Evolutionary conservation across 176 grass and related monocot genomes (phyloP), one percentile per base, ranked within the genome.

Genomic region (Oryza glaberrima): DNA sequence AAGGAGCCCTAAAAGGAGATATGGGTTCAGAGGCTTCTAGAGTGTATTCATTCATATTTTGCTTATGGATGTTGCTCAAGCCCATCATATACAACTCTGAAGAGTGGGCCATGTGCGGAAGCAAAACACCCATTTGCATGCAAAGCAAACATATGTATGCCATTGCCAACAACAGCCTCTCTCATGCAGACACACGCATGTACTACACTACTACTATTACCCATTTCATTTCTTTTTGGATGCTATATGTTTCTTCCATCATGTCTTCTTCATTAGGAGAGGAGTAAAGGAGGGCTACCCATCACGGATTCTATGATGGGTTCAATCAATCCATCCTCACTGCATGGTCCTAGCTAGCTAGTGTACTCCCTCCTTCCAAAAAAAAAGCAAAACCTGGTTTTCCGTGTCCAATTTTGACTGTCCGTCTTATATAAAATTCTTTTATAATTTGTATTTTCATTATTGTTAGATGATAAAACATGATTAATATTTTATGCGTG

Each of bases 281-380:
- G 25, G 56, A 70, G 43, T 71, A 85, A 71, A 85, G 67, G 47
- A 65, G 56, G 82, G 64, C 60, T 19, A 48, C 54, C 79, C 79
- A 85, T 92, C 92, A 97, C 77, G 90, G 90, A 84, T 89, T 69
- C 92, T 74, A 92, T 94, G 92, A 97, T 92, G 88, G 64, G 90
- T 94, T 92, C 94, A 92, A 94, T 97, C 92, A 94, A 94, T 97
- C 81, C 78, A 85, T 89, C 85, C 70, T 40, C 68, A 81, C 61
- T 88, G 75, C 77, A 89, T 89, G 69, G 82, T 75, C 67, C 80
- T 56, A 43, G 14, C 63, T 69, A 44, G 28, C 52, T 63, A 65
- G 15, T 60, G 0, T 12, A 61, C 22, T 22, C 22, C 22, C 22
- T 22, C 22, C 22, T 22, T 22, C 22, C 22, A 22, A 22, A 22